Evolutionary conservation across 1,284 basidiomycete species (phyloP), one percentile per base, ranked within the genome.

Genomic region (Boletus sp.): DNA sequence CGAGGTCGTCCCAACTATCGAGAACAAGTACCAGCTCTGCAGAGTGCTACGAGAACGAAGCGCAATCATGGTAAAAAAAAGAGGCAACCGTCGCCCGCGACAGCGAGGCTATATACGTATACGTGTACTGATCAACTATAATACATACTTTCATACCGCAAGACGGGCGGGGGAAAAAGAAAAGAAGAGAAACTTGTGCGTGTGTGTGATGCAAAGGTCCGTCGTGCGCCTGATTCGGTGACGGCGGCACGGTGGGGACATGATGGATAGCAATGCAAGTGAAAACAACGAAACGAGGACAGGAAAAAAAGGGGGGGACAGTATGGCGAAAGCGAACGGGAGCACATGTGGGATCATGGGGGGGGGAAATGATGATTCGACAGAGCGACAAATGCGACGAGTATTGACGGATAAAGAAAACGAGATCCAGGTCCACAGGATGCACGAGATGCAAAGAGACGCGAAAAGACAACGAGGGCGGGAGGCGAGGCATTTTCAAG

Each of bases 61-160:
- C 0, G 50, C 7, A 27, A 20, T 41, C 63, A 62, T 52, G 64
- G 55, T 55, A 51, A 55, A 43, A 43, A 37, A 37, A 42, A 48
- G 37, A 43, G 4, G 24, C 5, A 36, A 51, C 50, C 49, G 55
- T 55, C 60, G 64, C 64, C 66, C 22, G 65, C 71, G 63, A 61
- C 67, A 46, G 58, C 51, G 53, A 31, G 56, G 66, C 70, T 65
- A 73, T 67, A 63, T 60, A 63, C 57, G 37, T 58, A 56, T 65
- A 60, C 50, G 48, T 57, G 59, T 68, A 61, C 45, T 51, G 60
- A 43, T 57, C 53, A 43, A 73, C 72, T 69, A 69, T 72, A 71
- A 70, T 61, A 65, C 57, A 55, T 63, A 41, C 42, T 69, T 61
- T 61, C 44, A 59, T 69, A 70, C 61, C 59, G 56, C 55, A 39